Evolutionary conservation across 1,284 basidiomycete genomes (phyloP), one percentile per base, ranked within the genome.

Genomic region (Inonotus hispidus): DNA sequence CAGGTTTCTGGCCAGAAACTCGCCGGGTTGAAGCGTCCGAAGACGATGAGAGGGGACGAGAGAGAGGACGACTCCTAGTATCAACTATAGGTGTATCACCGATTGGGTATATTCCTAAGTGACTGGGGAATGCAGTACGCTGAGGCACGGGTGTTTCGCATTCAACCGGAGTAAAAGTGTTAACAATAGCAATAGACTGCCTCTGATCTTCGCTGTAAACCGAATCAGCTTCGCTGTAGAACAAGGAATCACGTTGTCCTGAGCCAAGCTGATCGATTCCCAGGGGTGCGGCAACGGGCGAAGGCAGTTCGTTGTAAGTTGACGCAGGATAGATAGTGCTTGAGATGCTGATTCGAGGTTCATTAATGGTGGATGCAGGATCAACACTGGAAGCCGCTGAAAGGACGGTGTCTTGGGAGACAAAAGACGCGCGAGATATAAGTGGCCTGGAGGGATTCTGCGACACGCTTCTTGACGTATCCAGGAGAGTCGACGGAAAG

Each of bases 301-400:
- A 61, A 61, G 59, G 59, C 14, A 52, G 45, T 39, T 55, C 46
- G 32, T 63, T 47, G 47, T 67, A 66, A 27, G 71, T 71, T 53
- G 72, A 70, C 35, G 69, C 60, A 32, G 73, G 72, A 63, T 79
- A 80, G 62, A 79, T 72, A 16, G 79, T 77, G 64, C 74, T 77
- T 13, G 78, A 77, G 59, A 81, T 77, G 66, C 75, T 76, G 64
- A 79, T 76, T 58, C 76, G 73, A 43, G 70, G 68, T 59, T 79
- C 71, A 62, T 67, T 70, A n/a, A 68, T 56, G 19, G 73, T 71
- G n/a, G 74, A 74, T 3, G 77, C 68, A 16, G 75, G 72, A 13
- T 71, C 71, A 64, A 71, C 67, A 47, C 74, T 74, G 50, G 72
- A 72, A 32, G 69, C 69, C 43, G 59, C 49, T 1, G 70, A 67